These are phyloP conservation scores for Chalaropsis ovoidea DNA, from an alignment of 2,329 filamentous ascomycete genomes.

Conservation along the genomic window DNA sequence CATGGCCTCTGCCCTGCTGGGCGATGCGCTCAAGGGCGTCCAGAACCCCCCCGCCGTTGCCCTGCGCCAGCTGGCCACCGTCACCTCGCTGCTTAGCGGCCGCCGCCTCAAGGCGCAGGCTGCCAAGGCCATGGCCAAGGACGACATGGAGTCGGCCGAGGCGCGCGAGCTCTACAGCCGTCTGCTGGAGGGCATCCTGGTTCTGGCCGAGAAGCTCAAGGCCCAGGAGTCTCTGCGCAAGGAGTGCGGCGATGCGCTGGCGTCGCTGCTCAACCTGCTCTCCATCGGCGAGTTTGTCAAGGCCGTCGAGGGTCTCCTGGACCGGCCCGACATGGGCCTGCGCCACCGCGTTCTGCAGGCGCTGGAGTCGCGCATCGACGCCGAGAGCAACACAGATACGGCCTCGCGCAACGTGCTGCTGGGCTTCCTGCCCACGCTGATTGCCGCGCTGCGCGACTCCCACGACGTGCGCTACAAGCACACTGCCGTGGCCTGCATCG, in stretches of 20 bases:
- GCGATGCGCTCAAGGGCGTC: conserved; percentile 30
- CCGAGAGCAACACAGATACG: conserved; percentile 58
- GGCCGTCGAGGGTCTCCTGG: conserved; percentile 71
- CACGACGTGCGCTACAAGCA: conserved; percentile 67
- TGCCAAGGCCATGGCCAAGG: conserved; percentile 45
- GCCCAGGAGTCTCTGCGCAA: conserved; percentile 45
- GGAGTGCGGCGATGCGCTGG: conserved; percentile 59
- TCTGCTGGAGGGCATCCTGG: conserved; percentile 55
- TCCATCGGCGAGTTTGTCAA: conserved; percentile 84
- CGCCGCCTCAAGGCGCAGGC: conserved; percentile 48
- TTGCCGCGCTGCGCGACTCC: conserved; percentile 63
- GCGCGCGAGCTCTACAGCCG: conserved; percentile 58
- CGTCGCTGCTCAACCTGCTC: conserved; percentile 70
- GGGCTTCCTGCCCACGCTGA: conserved; percentile 68
- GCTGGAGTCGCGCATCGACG: conserved; percentile 67
- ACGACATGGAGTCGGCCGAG: conserved; percentile 57
- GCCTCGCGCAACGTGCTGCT: conserved; percentile 61
- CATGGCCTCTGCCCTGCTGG: conserved; percentile 62
- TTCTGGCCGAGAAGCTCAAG: conserved; percentile 56
- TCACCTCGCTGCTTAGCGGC: conserved; percentile 50
- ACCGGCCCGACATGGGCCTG: conserved; percentile 62
- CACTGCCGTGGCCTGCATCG: conserved; percentile 78
- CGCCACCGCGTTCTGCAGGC: conserved; percentile 72
- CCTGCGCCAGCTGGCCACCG: conserved; percentile 45
- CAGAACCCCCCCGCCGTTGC: conserved; percentile 42